Percentiles rank a stretch among this genome's conserved stretches.
These are phyloP conservation scores for Phytophthora cryptogea DNA, from an alignment of 352 stramenopile species.

Conservation along the genomic window DNA sequence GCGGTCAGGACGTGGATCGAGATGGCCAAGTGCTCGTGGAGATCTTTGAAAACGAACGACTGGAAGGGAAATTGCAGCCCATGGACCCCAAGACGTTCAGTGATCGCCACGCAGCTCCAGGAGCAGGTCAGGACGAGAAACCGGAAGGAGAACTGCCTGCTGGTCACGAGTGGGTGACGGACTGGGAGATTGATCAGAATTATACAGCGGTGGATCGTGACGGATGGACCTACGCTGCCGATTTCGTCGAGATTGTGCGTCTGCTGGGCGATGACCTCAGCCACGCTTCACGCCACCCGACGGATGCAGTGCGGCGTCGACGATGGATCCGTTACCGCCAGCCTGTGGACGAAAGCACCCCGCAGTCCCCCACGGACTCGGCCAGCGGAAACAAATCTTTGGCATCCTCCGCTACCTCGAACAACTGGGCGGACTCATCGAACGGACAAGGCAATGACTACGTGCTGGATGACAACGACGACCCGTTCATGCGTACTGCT, in stretches of 20 bases:
- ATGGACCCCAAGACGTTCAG: constrained; percentile 79
- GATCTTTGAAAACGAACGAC: constrained; percentile 87
- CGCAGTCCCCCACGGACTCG: constrained; percentile 59
- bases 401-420: constrained; percentile 41
- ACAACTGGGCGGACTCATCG: constrained; percentile 57
- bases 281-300: constrained; percentile 82
- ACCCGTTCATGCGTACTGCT: constrained; percentile 85
- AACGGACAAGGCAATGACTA: constrained; percentile 40
- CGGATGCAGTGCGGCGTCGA: constrained; percentile 73
- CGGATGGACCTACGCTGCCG: constrained; percentile 83
- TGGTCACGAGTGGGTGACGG: constrained; percentile 77
- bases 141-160: constrained; percentile 68
- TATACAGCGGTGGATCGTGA: constrained; percentile 83
- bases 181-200: constrained; percentile 85
- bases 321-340: constrained; percentile 83
- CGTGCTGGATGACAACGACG: constrained; percentile 68
- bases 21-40: constrained; percentile 77
- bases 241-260: constrained; percentile 81
- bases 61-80: constrained; percentile 72
- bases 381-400: constrained; percentile 43
- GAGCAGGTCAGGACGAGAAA: constrained; percentile 64
- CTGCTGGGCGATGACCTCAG: constrained; percentile 81
- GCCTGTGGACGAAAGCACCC: constrained; percentile 42
- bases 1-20: constrained; percentile 63
- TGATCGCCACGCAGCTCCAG: constrained; percentile 58